phyloP scores from a whole-genome alignment of 805 yeast species.

The Candida maris region DNA sequence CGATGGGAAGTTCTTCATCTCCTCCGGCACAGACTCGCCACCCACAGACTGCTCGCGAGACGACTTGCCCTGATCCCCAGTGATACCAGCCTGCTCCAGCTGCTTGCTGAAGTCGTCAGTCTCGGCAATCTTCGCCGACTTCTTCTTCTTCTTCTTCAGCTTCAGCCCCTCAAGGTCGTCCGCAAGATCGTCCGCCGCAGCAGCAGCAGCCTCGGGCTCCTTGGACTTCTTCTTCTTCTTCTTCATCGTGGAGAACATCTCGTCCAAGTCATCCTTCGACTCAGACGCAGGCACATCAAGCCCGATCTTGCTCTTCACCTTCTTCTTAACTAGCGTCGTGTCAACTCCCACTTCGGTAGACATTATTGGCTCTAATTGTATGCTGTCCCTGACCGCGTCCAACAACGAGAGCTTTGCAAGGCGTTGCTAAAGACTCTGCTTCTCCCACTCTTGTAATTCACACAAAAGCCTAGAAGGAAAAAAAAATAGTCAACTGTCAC shows the following conservation, averaged over 20 bases:
- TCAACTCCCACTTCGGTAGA: constrained; percentile 61
- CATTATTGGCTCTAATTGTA: constrained; percentile 16
- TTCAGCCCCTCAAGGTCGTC: constrained; percentile 70
- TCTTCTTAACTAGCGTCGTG: constrained; percentile 75
- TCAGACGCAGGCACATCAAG: constrained; percentile 35
- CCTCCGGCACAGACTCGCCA: constrained; percentile 41
- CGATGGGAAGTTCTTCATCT: constrained; percentile 35
- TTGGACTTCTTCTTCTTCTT: constrained; percentile 86
- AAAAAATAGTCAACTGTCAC: too few species aligned
- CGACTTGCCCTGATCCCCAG: constrained; percentile 36
- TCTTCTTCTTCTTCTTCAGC: constrained; percentile 77
- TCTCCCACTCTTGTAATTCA: too few species aligned
- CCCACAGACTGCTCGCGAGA: constrained; percentile 23
- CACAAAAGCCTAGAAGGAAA: too few species aligned
- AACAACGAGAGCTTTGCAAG: too few species aligned
- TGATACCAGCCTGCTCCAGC: constrained; percentile 85
- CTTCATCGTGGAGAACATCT: constrained; percentile 74
- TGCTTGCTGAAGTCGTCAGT: constrained; percentile 84
- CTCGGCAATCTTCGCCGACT: constrained; percentile 50
- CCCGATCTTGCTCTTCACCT: constrained; percentile 40
- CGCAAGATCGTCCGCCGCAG: constrained; percentile 40
- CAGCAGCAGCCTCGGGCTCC: constrained; percentile 40
- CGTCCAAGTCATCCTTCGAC: constrained; percentile 44
- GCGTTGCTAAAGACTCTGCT: too few species aligned
- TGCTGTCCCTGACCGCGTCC: too few species aligned